Evolutionary conservation across 2,329 filamentous ascomycete genomes (phyloP).

Genomic region (Ophiocordyceps camponoti-floridani): DNA sequence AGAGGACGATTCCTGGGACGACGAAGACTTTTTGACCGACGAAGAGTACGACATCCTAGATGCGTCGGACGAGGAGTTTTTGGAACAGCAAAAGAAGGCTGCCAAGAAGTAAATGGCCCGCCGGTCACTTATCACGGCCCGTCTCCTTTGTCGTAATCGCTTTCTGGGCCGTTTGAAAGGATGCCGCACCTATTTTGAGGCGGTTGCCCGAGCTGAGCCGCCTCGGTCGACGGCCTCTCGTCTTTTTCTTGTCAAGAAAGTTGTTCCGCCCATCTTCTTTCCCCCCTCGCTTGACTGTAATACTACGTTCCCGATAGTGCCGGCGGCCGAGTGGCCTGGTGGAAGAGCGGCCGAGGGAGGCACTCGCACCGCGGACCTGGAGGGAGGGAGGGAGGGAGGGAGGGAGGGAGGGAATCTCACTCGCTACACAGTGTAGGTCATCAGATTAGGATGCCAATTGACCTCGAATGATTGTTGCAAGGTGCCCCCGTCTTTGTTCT

Average conservation of each 20-base stretch:
- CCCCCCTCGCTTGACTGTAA: slow-evolving; percentile 1
- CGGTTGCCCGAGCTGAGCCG: slow-evolving; percentile 1
- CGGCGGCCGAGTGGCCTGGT: background rate
- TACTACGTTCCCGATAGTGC: background rate
- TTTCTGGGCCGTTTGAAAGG: background rate
- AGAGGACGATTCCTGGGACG: slow-evolving; percentile 44
- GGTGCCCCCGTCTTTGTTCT: background rate
- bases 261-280: background rate
- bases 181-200: background rate
- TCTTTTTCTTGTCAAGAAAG: background rate
- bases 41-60: slow-evolving; percentile 97
- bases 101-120: slow-evolving; percentile 15
- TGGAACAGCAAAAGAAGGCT: slow-evolving; percentile 29
- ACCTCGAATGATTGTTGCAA: background rate
- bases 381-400: background rate
- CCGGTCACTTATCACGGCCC: background rate
- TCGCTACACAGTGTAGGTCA: slow-evolving; percentile 1
- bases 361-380: background rate
- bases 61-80: slow-evolving; percentile 76
- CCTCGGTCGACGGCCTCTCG: background rate
- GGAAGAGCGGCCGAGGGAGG: background rate
- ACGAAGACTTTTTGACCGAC: slow-evolving; percentile 77
- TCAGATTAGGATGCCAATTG: slow-evolving; percentile 3
- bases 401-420: background rate
- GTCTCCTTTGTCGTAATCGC: background rate